A percentile compares a stretch with the other conserved stretches of the same genome.
Conservation (phyloP, 73 alveolate species). For the Stentor roeselii region DNA sequence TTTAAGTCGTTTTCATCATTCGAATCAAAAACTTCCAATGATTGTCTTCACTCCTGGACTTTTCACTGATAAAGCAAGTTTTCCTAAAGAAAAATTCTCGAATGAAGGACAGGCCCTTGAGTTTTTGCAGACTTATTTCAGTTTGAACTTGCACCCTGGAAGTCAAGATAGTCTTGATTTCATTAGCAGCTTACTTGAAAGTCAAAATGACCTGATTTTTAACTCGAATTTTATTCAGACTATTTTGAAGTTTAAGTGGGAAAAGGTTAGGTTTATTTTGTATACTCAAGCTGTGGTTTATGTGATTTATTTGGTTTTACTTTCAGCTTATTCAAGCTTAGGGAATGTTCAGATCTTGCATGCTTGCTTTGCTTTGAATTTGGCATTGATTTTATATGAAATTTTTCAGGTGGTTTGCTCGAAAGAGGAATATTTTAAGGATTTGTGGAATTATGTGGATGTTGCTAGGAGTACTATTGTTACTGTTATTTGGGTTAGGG, state of each 20-base stretch:
- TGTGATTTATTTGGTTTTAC: neutral
- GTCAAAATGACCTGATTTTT: neutral
- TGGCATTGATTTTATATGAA: neutral
- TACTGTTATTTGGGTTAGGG: neutral
- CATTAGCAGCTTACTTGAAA: neutral
- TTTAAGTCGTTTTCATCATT: neutral
- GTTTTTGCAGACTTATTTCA: neutral
- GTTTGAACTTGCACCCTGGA: neutral
- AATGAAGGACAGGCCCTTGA: conserved; percentile 17
- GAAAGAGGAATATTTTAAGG: neutral
- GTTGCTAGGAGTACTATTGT: neutral
- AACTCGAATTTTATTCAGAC: neutral
- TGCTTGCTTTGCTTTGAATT: neutral
- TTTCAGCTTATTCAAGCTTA: neutral
- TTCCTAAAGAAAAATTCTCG: neutral
- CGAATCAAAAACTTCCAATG: neutral
- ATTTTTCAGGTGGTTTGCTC: neutral
- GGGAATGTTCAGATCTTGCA: neutral
- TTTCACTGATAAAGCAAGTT: neutral
- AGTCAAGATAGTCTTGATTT: neutral
- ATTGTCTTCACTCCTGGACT: neutral
- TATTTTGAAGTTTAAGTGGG: neutral
- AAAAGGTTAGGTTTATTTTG: neutral
- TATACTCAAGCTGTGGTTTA: neutral
- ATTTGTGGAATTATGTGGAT: conserved; percentile 8